These are phyloP conservation scores for Tolypocladium nubicola DNA, from an alignment of 2,329 filamentous ascomycete genomes.

Conservation along the genomic window DNA sequence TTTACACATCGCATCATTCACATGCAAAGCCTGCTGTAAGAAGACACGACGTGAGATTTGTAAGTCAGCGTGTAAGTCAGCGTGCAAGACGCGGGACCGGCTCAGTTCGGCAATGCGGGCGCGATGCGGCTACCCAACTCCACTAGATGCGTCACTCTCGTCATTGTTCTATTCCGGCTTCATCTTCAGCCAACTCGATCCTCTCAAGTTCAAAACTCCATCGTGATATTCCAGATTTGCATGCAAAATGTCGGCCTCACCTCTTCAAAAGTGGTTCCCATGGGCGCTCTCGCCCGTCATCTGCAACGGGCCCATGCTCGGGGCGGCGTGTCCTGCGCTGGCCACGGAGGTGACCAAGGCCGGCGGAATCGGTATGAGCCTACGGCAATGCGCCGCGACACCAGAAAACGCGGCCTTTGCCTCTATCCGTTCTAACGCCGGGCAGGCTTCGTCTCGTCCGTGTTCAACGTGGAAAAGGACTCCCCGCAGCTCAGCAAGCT, in stretches of 20 bases:
- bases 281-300: conserved; percentile 19
- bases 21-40: not conserved
- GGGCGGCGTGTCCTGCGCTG: conserved; percentile 19
- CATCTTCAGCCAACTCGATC: not conserved
- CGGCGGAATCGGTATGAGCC: conserved; percentile 22
- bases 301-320: conserved; percentile 26
- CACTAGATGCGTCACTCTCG: not conserved
- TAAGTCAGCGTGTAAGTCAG: too few relatives aligned
- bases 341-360: conserved; percentile 26
- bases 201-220: not conserved
- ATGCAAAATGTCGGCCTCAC: conserved; percentile 1
- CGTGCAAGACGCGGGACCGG: not conserved
- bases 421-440: not conserved
- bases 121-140: not conserved
- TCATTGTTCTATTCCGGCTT: not conserved
- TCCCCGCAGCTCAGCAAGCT: conserved; percentile 22
- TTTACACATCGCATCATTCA: too few relatives aligned
- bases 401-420: not conserved
- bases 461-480: conserved; percentile 16
- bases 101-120: not conserved
- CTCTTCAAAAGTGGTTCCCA: conserved; percentile 17
- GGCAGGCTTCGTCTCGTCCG: conserved; percentile 21
- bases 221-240: not conserved
- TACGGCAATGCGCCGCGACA: not conserved
- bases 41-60: not conserved